phyloP scores from a whole-genome alignment of 75 land plant genomes.

The Cupressus sempervirens region DNA sequence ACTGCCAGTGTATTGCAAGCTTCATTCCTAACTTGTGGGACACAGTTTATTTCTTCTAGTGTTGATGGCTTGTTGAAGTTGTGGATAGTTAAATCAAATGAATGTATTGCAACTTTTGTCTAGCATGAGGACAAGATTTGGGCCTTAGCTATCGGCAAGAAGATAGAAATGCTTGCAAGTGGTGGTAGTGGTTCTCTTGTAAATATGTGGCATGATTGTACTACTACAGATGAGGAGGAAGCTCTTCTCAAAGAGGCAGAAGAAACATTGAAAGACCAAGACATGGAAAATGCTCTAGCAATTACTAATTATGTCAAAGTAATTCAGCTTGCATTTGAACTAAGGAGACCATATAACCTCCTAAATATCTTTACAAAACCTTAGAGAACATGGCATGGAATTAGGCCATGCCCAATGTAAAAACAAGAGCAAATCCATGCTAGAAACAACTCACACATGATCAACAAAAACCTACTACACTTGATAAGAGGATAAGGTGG shows the following conservation, averaged over 20 bases:
- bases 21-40: slow-evolving; percentile 83
- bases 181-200: slow-evolving; percentile 82
- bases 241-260: slow-evolving; percentile 85
- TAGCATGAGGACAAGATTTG: slow-evolving; percentile 93
- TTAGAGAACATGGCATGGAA: no score
- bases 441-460: no score
- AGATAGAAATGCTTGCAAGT: slow-evolving; percentile 75
- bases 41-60: slow-evolving; percentile 86
- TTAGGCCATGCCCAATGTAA: no score
- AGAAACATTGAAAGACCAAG: slow-evolving; percentile 76
- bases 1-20: slow-evolving; percentile 83
- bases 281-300: slow-evolving; percentile 82
- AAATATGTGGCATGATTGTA: slow-evolving; percentile 88
- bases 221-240: slow-evolving; percentile 77
- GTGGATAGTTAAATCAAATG: slow-evolving; percentile 88
- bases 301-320: slow-evolving; percentile 85
- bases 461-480: no score
- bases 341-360: slow-evolving; percentile 79
- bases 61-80: slow-evolving; percentile 90
- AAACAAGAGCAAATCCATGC: no score
- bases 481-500: no score
- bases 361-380: slow-evolving; percentile 66
- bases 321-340: slow-evolving; percentile 82
- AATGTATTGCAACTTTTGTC: slow-evolving; percentile 90
- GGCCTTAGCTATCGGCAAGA: slow-evolving; percentile 85